Conservation (phyloP, 192 early-diverging fungal species). For the Coemansia sp. region DNA sequence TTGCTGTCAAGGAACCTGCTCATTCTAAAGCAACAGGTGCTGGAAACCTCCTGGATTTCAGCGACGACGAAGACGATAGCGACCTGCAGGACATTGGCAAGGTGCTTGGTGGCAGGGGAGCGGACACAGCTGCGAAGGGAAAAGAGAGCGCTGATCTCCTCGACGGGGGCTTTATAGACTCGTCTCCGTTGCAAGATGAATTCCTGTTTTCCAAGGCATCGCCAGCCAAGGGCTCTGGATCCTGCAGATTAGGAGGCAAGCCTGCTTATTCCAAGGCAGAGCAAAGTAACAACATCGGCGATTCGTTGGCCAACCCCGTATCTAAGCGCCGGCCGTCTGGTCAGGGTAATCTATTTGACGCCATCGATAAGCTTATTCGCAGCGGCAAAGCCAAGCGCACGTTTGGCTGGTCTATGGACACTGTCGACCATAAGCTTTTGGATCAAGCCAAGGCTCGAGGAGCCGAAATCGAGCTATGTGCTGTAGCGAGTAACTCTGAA, state of each 20-base stretch:
- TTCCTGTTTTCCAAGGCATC: background rate
- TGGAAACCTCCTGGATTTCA: background rate
- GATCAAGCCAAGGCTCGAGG: constrained; percentile 21
- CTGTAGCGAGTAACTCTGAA: background rate
- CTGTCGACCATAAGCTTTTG: constrained; percentile 21
- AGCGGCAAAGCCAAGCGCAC: constrained; percentile 35
- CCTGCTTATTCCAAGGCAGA: background rate
- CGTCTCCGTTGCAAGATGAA: constrained; percentile 22
- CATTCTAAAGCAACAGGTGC: background rate
- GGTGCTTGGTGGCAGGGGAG: background rate
- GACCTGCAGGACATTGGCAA: constrained; percentile 12
- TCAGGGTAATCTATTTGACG: constrained; percentile 33
- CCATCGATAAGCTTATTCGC: constrained; percentile 38
- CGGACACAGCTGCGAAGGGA: background rate
- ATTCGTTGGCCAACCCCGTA: background rate
- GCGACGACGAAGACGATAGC: constrained; percentile 14
- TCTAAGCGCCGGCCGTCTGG: constrained; percentile 19
- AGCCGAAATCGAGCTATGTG: constrained; percentile 28
- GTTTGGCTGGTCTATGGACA: constrained; percentile 40
- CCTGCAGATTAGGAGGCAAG: background rate
- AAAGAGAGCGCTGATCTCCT: background rate
- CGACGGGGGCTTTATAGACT: constrained; percentile 10
- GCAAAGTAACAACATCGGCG: background rate
- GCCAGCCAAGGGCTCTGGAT: background rate
- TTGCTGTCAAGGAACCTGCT: background rate